These are phyloP conservation scores for Phytopythium kandeliae DNA, from an alignment of 352 stramenopile species.

Conservation along the genomic window DNA sequence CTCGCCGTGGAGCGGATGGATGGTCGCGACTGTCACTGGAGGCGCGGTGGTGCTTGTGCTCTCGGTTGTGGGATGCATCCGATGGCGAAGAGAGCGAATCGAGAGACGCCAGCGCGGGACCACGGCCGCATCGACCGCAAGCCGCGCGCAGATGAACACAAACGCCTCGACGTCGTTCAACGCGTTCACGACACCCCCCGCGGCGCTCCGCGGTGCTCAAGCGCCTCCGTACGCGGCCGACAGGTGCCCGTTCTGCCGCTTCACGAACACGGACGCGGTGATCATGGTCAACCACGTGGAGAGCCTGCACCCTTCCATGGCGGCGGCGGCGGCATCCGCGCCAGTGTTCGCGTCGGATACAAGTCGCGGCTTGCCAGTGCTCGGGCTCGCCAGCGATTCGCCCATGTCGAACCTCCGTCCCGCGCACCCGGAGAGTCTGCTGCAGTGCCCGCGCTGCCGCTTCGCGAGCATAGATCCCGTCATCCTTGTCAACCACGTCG, in stretches of 20 bases:
- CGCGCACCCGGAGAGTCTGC: constrained; percentile 13
- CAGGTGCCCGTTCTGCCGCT: constrained; percentile 63
- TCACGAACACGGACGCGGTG: constrained; percentile 36
- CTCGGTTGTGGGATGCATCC: constrained; percentile 26
- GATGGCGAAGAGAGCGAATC: constrained; percentile 22
- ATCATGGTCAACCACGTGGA: constrained; percentile 70
- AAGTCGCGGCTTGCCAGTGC: not conserved
- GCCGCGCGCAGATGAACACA: not conserved
- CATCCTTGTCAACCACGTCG: constrained; percentile 74
- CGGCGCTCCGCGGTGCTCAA: not conserved
- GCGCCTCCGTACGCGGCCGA: constrained; percentile 8
- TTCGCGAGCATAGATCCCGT: constrained; percentile 51
- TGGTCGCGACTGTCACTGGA: constrained; percentile 33
- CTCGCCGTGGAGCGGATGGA: constrained; percentile 57
- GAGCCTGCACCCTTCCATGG: constrained; percentile 13
- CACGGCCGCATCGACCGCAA: not conserved
- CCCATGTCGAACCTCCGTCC: constrained; percentile 6
- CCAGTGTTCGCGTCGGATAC: constrained; percentile 2
- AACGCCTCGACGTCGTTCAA: constrained; percentile 1
- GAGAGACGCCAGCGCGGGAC: not conserved
- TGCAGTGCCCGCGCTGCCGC: constrained; percentile 59
- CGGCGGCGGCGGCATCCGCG: not conserved
- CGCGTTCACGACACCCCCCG: constrained; percentile 5
- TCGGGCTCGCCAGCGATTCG: not conserved
- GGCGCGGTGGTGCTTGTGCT: constrained; percentile 49